phyloP scores from a whole-genome alignment of 345 rosid species.

The Arabidopsis suecica region DNA sequence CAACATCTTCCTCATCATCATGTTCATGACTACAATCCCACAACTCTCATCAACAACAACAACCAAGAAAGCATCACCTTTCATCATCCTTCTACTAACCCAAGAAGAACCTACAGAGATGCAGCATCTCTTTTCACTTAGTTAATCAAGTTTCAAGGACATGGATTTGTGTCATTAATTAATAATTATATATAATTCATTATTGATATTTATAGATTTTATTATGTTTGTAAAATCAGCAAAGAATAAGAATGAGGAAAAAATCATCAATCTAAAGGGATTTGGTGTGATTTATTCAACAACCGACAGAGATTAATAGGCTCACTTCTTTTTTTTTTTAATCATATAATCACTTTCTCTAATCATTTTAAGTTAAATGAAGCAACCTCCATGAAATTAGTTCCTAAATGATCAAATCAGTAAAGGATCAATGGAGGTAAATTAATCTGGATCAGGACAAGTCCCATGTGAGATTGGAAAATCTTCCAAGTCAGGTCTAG shows the following conservation, averaged over 20 bases:
- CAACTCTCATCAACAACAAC: conserved; percentile 40
- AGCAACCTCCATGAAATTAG: conserved; percentile 15
- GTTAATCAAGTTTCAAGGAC: conserved; percentile 33
- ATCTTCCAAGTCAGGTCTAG: conserved; percentile 27
- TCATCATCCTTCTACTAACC: conserved; percentile 40
- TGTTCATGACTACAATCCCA: conserved; percentile 30
- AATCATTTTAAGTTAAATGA: background rate
- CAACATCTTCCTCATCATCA: conserved; percentile 45
- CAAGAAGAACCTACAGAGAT: conserved; percentile 49
- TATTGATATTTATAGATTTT: conserved; percentile 28
- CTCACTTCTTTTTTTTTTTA: background rate
- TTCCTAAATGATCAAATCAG: background rate
- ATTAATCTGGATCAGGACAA: conserved; percentile 31
- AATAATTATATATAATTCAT: conserved; percentile 35
- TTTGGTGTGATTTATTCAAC: conserved; percentile 34
- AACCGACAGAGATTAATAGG: conserved; percentile 10
- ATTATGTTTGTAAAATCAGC: conserved; percentile 31
- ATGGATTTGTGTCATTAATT: conserved; percentile 37
- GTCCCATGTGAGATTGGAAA: conserved; percentile 40
- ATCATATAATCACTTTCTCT: background rate
- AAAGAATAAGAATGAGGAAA: conserved; percentile 37
- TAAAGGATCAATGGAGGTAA: background rate
- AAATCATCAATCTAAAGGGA: conserved; percentile 40
- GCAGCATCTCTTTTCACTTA: conserved; percentile 49
- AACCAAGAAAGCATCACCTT: conserved; percentile 28